Percentiles rank a stretch among this genome's conserved stretches.
phyloP scores from a whole-genome alignment of 2,329 filamentous ascomycete genomes.

The Malbranchea zuffiana region DNA sequence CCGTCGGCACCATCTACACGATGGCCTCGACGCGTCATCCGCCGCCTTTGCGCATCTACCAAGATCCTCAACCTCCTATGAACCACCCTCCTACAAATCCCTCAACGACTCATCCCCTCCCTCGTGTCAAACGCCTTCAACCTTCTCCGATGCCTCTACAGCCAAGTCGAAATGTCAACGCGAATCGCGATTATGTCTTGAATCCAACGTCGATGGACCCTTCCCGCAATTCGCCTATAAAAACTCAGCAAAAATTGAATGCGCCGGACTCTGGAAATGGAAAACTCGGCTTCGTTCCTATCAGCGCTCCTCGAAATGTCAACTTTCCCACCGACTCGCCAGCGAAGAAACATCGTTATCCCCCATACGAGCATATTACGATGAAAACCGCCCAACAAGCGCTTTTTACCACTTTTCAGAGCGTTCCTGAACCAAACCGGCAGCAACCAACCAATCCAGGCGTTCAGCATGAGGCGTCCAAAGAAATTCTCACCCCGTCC shows the following conservation, averaged over 20 bases:
- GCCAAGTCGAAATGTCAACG: conserved; percentile 28
- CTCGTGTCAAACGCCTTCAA: conserved; percentile 36
- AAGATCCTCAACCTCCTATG: conserved; percentile 40
- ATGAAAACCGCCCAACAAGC: conserved; percentile 34
- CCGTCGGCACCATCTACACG: conserved; percentile 13
- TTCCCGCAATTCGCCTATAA: conserved; percentile 54
- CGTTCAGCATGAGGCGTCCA: conserved; percentile 1
- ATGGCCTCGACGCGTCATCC: conserved; percentile 32
- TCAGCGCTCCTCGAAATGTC: conserved; percentile 36
- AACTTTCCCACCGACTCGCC: conserved; percentile 40
- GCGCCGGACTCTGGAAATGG: conserved; percentile 48
- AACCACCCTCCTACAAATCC: conserved; percentile 31
- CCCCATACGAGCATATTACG: conserved; percentile 23
- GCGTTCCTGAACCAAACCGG: conserved; percentile 21
- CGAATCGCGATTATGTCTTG: conserved; percentile 54
- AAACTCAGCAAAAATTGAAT: conserved; percentile 45
- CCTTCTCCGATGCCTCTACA: conserved; percentile 43
- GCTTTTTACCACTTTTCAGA: conserved; percentile 42
- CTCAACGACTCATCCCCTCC: conserved; percentile 15
- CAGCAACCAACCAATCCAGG: neutral
- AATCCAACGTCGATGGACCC: conserved; percentile 45
- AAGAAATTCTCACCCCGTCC: conserved; percentile 20
- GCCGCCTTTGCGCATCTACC: conserved; percentile 47
- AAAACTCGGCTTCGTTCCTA: conserved; percentile 53
- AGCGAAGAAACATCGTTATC: conserved; percentile 30